These are phyloP conservation scores for Penicillium parvum DNA, from an alignment of 495 filamentous ascomycete genomes.

Conservation along the genomic window DNA sequence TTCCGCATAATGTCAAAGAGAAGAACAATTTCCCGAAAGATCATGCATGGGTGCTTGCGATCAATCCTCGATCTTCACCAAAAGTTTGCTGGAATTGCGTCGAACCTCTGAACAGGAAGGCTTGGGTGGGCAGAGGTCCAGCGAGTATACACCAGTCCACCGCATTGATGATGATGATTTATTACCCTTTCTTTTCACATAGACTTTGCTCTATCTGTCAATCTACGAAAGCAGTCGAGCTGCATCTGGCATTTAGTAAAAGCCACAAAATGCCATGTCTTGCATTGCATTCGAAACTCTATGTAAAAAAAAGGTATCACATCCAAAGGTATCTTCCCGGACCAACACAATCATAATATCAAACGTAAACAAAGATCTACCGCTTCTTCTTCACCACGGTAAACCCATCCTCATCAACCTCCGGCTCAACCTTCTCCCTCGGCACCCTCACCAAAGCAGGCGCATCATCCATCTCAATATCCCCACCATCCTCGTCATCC, in stretches of 20 bases:
- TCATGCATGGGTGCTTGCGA: conserved; percentile 1
- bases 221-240: conserved; percentile 24
- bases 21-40: conserved; percentile 15
- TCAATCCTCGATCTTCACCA: background rate
- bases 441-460: conserved; percentile 54
- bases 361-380: conserved; percentile 19
- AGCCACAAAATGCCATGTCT: background rate
- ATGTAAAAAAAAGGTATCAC: conserved; percentile 7
- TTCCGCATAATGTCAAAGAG: conserved; percentile 10
- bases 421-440: conserved; percentile 63
- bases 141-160: conserved; percentile 23
- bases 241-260: background rate
- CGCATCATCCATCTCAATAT: conserved; percentile 74
- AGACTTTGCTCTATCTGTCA: conserved; percentile 21
- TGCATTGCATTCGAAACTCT: conserved; percentile 4
- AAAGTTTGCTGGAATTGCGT: background rate
- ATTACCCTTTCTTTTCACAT: conserved; percentile 16
- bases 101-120: conserved; percentile 15
- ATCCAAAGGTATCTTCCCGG: conserved; percentile 3
- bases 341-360: background rate
- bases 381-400: conserved; percentile 77
- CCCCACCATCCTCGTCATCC: conserved; percentile 55
- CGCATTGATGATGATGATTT: conserved; percentile 42
- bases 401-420: conserved; percentile 92
- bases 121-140: conserved; percentile 20